A percentile compares a stretch with the other conserved stretches of the same genome.
phyloP scores from a whole-genome alignment of 345 rosid genomes.

The Gossypium mustelinum region DNA sequence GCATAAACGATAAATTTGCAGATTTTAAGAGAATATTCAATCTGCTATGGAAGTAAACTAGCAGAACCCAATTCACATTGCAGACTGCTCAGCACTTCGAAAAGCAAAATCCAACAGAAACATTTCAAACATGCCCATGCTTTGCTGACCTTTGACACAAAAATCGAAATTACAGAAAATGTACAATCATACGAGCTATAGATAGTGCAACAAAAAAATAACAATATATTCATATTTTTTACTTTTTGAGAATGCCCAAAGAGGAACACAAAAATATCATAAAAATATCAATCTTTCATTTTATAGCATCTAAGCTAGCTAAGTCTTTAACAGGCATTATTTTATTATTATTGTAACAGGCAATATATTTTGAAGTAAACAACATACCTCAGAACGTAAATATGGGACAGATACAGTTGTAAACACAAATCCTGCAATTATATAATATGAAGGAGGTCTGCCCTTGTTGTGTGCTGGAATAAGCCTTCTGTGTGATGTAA shows the following conservation, averaged over 20 bases:
- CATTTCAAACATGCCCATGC: not conserved
- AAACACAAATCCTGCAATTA: conserved; percentile 68
- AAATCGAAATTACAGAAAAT: not conserved
- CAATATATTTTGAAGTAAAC: not conserved
- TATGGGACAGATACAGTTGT: conserved; percentile 40
- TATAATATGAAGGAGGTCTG: conserved; percentile 61
- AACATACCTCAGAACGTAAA: conserved; percentile 15
- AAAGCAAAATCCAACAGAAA: not conserved
- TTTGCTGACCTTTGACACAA: not conserved
- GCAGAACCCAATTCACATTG: not conserved
- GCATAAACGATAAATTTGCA: not conserved
- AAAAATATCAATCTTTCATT: not conserved
- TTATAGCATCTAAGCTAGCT: not conserved
- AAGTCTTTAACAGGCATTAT: not conserved
- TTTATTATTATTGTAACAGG: not conserved
- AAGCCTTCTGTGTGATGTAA: conserved; percentile 52
- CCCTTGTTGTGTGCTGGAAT: conserved; percentile 62
- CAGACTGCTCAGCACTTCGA: not conserved
- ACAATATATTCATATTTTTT: not conserved
- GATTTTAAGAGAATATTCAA: not conserved
- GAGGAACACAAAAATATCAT: too few species aligned
- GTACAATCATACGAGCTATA: not conserved
- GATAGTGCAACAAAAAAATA: not conserved
- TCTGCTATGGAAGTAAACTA: not conserved
- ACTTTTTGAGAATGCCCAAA: not conserved